Evolutionary conservation across 495 filamentous ascomycete genomes (phyloP).

Genomic region (Penicillium canariense): DNA sequence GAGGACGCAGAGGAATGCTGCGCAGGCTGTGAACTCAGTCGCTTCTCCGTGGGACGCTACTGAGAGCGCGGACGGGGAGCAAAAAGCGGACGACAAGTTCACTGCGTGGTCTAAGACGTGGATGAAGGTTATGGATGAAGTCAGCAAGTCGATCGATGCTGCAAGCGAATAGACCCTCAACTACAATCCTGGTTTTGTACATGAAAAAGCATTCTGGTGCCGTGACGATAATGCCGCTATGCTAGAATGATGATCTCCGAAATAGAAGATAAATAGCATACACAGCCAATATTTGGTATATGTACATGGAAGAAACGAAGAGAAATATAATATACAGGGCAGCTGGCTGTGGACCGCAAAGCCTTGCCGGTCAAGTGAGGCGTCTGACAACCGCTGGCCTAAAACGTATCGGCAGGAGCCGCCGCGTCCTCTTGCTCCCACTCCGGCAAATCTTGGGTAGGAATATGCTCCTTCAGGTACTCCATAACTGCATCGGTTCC

Average conservation of each 20-base stretch:
- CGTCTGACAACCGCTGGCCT: neutral
- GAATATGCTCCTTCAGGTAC: slow-evolving; percentile 78
- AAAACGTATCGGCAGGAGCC: neutral
- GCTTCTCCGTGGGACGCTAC: slow-evolving; percentile 24
- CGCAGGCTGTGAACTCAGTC: slow-evolving; percentile 29
- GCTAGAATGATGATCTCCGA: neutral
- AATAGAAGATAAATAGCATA: slow-evolving; percentile 9
- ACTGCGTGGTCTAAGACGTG: slow-evolving; percentile 47
- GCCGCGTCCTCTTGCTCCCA: slow-evolving; percentile 32
- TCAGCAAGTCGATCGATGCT: slow-evolving; percentile 32
- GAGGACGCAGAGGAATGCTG: slow-evolving; percentile 28
- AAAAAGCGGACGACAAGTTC: slow-evolving; percentile 44
- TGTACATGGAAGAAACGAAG: slow-evolving; percentile 16
- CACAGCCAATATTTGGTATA: slow-evolving; percentile 12
- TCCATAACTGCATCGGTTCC: slow-evolving; percentile 83
- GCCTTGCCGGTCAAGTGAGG: neutral
- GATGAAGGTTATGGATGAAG: slow-evolving; percentile 46
- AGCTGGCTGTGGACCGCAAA: neutral
- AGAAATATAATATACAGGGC: slow-evolving; percentile 13
- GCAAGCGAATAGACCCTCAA: neutral
- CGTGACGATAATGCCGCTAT: neutral
- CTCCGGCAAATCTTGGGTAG: slow-evolving; percentile 54
- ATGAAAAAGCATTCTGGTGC: neutral
- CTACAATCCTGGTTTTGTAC: neutral
- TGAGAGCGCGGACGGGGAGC: slow-evolving; percentile 9